Percentiles rank a stretch among this genome's conserved stretches.
These are phyloP conservation scores for Paulownia fortunei DNA, from an alignment of 257 asterid species.

Conservation along the genomic window DNA sequence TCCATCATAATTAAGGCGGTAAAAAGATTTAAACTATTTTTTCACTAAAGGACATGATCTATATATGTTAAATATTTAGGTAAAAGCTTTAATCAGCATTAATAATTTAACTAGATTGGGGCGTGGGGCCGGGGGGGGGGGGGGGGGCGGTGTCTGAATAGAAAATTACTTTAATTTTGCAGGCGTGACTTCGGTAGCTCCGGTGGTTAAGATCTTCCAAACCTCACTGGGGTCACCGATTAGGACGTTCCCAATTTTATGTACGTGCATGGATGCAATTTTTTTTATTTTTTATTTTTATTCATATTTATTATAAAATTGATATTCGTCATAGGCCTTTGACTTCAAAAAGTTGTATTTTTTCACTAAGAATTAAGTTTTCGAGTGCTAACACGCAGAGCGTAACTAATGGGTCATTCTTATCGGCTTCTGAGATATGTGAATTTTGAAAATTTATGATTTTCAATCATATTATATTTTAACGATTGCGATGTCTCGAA, in stretches of 20 bases:
- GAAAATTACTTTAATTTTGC: slow-evolving; percentile 1
- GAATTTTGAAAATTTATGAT: no score
- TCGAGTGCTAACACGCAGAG: background rate
- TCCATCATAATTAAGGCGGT: background rate
- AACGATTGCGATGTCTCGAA: no score
- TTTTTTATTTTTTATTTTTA: background rate
- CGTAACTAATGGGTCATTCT: no score
- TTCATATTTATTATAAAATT: background rate
- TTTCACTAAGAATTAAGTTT: background rate
- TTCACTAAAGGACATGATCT: background rate
- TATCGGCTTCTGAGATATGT: no score
- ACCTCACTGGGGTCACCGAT: slow-evolving; percentile 13
- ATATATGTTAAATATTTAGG: background rate
- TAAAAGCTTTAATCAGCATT: slow-evolving; percentile 12
- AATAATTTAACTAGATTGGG: slow-evolving; percentile 22
- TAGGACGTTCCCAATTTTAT: slow-evolving; percentile 25
- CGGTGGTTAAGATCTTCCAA: slow-evolving; percentile 32
- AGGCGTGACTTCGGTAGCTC: slow-evolving; percentile 39
- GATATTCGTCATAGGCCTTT: background rate
- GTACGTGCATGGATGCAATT: slow-evolving; percentile 38
- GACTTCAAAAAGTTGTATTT: no score
- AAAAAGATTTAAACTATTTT: no score
- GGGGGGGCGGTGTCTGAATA: slow-evolving; percentile 6
- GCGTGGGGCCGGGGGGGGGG: background rate
- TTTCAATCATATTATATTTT: no score